A percentile compares a stretch with the other conserved stretches of the same genome.
Evolutionary conservation across 345 rosid species (phyloP).

Genomic region (Luvunga scandens): DNA sequence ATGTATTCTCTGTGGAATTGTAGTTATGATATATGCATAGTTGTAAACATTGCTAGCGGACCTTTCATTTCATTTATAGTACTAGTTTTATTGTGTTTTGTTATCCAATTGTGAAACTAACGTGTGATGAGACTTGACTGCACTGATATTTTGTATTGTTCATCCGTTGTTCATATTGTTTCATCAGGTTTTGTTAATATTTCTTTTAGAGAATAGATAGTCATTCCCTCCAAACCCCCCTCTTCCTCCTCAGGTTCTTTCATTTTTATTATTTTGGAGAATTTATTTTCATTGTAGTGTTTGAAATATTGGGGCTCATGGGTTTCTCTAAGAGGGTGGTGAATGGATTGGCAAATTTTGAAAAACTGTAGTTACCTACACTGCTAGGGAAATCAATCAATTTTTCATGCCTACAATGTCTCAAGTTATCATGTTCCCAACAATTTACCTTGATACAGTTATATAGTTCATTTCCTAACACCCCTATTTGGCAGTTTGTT

Average conservation of each 20-base stretch:
- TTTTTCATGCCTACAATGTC: background rate
- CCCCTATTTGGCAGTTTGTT: conserved; percentile 72
- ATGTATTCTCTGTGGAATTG: background rate
- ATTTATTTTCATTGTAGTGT: background rate
- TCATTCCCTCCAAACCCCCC: no score
- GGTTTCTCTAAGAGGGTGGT: background rate
- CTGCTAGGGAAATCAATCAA: background rate
- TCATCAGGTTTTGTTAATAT: background rate
- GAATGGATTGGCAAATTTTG: background rate
- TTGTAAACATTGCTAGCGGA: background rate
- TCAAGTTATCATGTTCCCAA: background rate
- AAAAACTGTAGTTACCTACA: background rate
- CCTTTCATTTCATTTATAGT: background rate
- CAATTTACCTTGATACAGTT: background rate
- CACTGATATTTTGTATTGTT: background rate
- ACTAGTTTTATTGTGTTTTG: background rate
- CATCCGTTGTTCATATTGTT: background rate
- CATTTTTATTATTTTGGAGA: background rate
- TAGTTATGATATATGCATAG: background rate
- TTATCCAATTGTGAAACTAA: background rate
- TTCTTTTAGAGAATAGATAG: background rate
- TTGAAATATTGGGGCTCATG: background rate
- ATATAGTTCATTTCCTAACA: conserved; percentile 10
- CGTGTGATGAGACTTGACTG: background rate
- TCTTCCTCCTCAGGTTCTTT: no score